Base-by-base conservation (phyloP, 1,284 basidiomycete species). In the Sphaerobolus stellatus region DNA sequence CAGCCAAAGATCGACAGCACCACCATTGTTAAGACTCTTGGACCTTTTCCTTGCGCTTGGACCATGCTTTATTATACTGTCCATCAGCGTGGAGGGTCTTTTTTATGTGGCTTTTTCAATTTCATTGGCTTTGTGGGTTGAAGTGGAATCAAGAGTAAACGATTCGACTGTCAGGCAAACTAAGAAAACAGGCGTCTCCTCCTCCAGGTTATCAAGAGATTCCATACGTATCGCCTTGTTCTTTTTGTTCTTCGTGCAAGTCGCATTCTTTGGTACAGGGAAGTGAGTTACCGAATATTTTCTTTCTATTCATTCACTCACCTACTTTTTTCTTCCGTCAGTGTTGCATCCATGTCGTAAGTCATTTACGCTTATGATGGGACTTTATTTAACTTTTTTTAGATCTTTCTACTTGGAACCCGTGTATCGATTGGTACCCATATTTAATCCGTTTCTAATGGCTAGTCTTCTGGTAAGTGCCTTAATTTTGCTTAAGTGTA, bases 361-460 rank as follows among this genome's bases (percentile, higher is more conserved):
- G 86, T 75, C 13, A 16, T 30, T 2, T 13, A 20, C n/a, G 25
- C 46, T 47, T 25, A 1, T 36, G 16, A 18, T 18, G 20, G 7
- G 8, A 33, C 30, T 8, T 34, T 30, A 14, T 52, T 9, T 44
- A 33, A 25, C 13, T 22, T 2, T 14, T 36, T 25, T 36, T 58
- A 88, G 87, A 31, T 90, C 90, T 3, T 95, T 95, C 71, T 95
- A 94, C 68, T 78, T 94, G 11, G 91, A 89, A 44, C 92, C 92
- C 1, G 92, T 95, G 8, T 95, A 93, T 64, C 86, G 93, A 4
- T 77, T 95, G 13, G 87, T 94, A 55, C 90, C 92, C 0, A 80
- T 93, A 55, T 95, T 94, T 70, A 88, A 80, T 59, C 92, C 93
- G 0, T 94, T 94, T 70, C 78, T 90, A 51, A 94, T 94, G 92